Conservation (phyloP, 1,139 yeast species). For the Torulaspora pretoriensis region DNA sequence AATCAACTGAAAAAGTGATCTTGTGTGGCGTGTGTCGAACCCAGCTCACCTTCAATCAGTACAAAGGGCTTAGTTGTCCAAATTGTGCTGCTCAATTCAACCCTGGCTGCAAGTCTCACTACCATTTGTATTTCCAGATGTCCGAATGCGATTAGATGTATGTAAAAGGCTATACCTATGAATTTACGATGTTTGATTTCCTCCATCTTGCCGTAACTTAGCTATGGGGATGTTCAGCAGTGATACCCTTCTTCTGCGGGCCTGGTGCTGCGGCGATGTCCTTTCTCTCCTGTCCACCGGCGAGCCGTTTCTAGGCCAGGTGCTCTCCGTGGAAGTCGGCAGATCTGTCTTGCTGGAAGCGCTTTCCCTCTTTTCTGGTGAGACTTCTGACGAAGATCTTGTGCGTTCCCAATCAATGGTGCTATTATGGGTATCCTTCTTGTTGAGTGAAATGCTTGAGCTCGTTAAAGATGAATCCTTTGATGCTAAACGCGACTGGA, state of each 20-base stretch:
- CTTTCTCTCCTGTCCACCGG: slow-evolving; percentile 6
- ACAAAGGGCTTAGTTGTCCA: slow-evolving; percentile 22
- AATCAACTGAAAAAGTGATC: slow-evolving; percentile 18
- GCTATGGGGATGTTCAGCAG: slow-evolving; percentile 25
- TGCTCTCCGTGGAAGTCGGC: neutral
- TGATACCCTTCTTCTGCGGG: slow-evolving; percentile 9
- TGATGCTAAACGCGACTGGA: slow-evolving; percentile 12
- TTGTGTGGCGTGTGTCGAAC: slow-evolving; percentile 32
- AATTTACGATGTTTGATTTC: neutral
- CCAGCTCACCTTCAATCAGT: slow-evolving; percentile 29
- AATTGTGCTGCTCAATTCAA: slow-evolving; percentile 28
- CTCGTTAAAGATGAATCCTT: slow-evolving; percentile 13
- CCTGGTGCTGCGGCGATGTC: slow-evolving; percentile 3
- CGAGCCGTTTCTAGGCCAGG: neutral
- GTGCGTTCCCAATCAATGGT: slow-evolving; percentile 8
- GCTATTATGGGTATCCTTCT: slow-evolving; percentile 9
- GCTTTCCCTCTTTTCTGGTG: slow-evolving; percentile 9
- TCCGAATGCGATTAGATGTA: slow-evolving; percentile 1
- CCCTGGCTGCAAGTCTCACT: slow-evolving; percentile 34
- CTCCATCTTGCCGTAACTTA: slow-evolving; percentile 13
- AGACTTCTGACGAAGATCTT: slow-evolving; percentile 10
- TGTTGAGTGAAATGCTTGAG: slow-evolving; percentile 12
- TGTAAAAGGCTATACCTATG: neutral
- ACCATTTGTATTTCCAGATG: slow-evolving; percentile 28
- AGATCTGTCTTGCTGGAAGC: neutral